A percentile compares a stretch with the other conserved stretches of the same genome.
phyloP scores from a whole-genome alignment of 2,329 filamentous ascomycete species.

The Clarireedia hainanense region DNA sequence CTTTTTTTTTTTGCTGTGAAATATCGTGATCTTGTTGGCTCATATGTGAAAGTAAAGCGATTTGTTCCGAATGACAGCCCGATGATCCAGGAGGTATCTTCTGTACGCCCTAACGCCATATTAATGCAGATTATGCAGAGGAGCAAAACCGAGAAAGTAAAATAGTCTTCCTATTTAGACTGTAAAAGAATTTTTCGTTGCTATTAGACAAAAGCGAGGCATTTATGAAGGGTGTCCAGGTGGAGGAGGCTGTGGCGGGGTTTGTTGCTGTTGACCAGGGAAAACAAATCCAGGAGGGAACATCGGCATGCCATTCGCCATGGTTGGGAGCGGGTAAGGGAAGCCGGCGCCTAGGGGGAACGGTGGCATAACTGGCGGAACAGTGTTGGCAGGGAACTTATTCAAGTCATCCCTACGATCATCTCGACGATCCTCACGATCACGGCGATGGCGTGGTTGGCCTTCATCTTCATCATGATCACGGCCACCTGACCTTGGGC shows the following conservation, averaged over 20 bases:
- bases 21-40: conserved; percentile 5
- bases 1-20: neutral
- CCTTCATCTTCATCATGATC: conserved; percentile 24
- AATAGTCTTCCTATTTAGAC: neutral
- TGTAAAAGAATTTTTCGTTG: neutral
- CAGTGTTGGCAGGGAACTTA: conserved; percentile 14
- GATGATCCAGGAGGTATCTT: conserved; percentile 2
- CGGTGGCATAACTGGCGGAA: conserved; percentile 19
- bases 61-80: neutral
- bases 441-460: conserved; percentile 17
- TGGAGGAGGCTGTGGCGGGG: conserved; percentile 23
- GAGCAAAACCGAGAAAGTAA: neutral
- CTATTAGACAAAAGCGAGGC: neutral
- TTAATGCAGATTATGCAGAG: conserved; percentile 2
- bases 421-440: conserved; percentile 11
- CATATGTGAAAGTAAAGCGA: neutral
- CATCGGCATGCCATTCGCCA: conserved; percentile 42
- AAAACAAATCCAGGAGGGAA: conserved; percentile 40
- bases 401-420: conserved; percentile 14
- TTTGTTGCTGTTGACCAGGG: conserved; percentile 15
- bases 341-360: conserved; percentile 16
- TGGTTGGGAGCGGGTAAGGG: conserved; percentile 36
- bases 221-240: conserved; percentile 21
- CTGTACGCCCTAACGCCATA: conserved; percentile 5
- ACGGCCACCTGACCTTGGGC: conserved; percentile 45